phyloP scores from a whole-genome alignment of 1,284 basidiomycete species.

The Puccinia hordei region DNA sequence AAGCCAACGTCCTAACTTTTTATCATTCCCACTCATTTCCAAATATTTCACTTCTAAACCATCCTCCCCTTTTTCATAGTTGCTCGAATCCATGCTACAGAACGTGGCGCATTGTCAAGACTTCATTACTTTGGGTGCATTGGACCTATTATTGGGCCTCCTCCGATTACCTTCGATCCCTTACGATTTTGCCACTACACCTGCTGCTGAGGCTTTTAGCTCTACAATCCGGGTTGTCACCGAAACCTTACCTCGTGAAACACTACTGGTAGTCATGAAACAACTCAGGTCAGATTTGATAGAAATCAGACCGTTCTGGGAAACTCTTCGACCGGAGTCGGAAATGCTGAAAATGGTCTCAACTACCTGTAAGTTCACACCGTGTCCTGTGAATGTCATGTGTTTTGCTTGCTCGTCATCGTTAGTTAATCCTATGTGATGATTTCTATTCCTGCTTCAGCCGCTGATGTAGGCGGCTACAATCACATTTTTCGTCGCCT shows the following conservation, averaged over 20 bases:
- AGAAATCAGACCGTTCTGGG: slow-evolving; percentile 74
- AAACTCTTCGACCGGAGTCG: slow-evolving; percentile 64
- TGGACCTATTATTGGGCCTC: slow-evolving; percentile 74
- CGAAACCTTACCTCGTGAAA: slow-evolving; percentile 77
- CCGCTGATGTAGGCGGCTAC: slow-evolving; percentile 63
- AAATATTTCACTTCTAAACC: not conserved
- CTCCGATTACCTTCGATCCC: slow-evolving; percentile 84
- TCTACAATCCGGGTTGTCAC: slow-evolving; percentile 84
- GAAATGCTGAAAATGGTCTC: slow-evolving; percentile 69
- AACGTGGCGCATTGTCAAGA: slow-evolving; percentile 82
- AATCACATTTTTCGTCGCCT: slow-evolving; percentile 74
- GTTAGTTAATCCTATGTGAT: slow-evolving; percentile 34
- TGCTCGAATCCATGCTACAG: slow-evolving; percentile 91
- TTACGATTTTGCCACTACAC: slow-evolving; percentile 80
- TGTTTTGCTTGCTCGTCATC: slow-evolving; percentile 34
- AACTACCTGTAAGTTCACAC: slow-evolving; percentile 61
- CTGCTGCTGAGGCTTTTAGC: slow-evolving; percentile 79
- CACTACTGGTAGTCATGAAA: slow-evolving; percentile 71
- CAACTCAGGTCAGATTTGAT: slow-evolving; percentile 73
- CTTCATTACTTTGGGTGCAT: slow-evolving; percentile 78
- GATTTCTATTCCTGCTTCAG: not conserved
- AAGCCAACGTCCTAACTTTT: slow-evolving; percentile 28
- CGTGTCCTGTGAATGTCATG: slow-evolving; percentile 3
- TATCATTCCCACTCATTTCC: slow-evolving; percentile 12
- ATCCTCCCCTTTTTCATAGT: slow-evolving; percentile 62